Evolutionary conservation across 805 yeast genomes (phyloP).

Genomic region (Crinitomyces ghanaensis): DNA sequence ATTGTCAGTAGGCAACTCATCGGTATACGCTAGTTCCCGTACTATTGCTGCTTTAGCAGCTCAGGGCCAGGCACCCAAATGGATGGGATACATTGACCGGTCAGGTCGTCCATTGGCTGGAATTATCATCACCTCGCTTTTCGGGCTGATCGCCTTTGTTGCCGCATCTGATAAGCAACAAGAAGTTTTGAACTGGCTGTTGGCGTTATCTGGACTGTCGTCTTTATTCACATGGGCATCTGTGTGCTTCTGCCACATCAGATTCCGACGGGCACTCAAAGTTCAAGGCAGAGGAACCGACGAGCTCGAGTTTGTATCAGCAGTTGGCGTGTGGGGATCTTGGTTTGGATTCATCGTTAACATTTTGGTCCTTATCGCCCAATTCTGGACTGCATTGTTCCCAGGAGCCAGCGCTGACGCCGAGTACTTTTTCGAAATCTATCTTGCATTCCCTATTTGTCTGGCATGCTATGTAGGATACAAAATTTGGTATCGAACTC

Average conservation of each 20-base stretch:
- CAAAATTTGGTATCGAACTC: conserved; percentile 35
- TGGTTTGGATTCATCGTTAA: conserved; percentile 48
- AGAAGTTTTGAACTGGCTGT: conserved; percentile 59
- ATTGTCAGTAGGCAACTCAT: conserved; percentile 55
- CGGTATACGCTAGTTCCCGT: conserved; percentile 55
- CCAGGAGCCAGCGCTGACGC: conserved; percentile 39
- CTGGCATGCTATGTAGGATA: conserved; percentile 38
- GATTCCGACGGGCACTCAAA: conserved; percentile 52
- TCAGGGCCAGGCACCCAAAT: conserved; percentile 45
- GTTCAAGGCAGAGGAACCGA: conserved; percentile 57
- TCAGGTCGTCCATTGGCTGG: conserved; percentile 66
- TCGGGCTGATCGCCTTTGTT: conserved; percentile 46
- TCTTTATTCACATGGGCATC: conserved; percentile 76
- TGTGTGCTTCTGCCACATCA: conserved; percentile 53
- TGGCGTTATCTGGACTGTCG: conserved; percentile 67
- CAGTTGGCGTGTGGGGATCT: conserved; percentile 60
- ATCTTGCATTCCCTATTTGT: conserved; percentile 37
- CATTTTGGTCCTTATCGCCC: conserved; percentile 53
- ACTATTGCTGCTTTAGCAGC: conserved; percentile 54
- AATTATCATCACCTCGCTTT: conserved; percentile 31
- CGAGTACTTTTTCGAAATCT: conserved; percentile 38
- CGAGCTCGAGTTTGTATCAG: conserved; percentile 58
- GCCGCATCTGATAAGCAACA: conserved; percentile 46
- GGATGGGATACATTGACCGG: conserved; percentile 55
- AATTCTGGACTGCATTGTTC: conserved; percentile 73